Percentiles rank a stretch among this genome's conserved stretches.
Conservation (phyloP, 2,329 filamentous ascomycete genomes). For the Cercospora citrullina region DNA sequence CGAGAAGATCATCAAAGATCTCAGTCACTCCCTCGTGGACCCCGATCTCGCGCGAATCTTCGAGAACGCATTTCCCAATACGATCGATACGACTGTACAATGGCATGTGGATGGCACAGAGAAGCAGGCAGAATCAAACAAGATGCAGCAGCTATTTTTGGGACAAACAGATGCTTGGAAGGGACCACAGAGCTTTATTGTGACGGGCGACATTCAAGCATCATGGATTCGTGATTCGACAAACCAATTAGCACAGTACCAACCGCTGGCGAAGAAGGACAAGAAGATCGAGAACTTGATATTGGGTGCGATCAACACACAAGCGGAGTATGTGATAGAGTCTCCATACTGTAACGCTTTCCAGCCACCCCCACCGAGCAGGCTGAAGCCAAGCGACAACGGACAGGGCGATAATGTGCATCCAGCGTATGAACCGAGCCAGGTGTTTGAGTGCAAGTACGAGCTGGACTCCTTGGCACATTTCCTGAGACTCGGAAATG, state of each 20-base stretch:
- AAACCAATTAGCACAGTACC: conserved; percentile 90
- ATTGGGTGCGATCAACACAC: conserved; percentile 91
- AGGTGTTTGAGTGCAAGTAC: conserved; percentile 98
- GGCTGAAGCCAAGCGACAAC: conserved; percentile 69
- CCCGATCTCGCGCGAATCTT: conserved; percentile 89
- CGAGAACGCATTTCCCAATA: conserved; percentile 76
- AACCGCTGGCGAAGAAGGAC: conserved; percentile 79
- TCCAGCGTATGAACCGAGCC: conserved; percentile 76
- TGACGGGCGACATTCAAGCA: conserved; percentile 80
- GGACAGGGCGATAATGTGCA: conserved; percentile 83
- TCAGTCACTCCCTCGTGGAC: conserved; percentile 77
- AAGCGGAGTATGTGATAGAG: conserved; percentile 90
- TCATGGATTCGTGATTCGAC: conserved; percentile 92
- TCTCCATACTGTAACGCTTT: conserved; percentile 98
- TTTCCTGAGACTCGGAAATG: conserved; percentile 81
- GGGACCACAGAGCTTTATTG: conserved; percentile 88
- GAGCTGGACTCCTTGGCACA: conserved; percentile 94
- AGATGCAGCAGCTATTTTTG: conserved; percentile 34
- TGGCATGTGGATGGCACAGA: conserved; percentile 72
- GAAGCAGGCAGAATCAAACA: conserved; percentile 44
- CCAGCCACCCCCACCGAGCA: conserved; percentile 84
- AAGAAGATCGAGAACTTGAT: conserved; percentile 75
- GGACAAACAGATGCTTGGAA: conserved; percentile 58
- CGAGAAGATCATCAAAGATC: conserved; percentile 80
- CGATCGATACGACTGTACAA: conserved; percentile 82